phyloP scores from a whole-genome alignment of 345 rosid genomes.

The Boechera stricta region DNA sequence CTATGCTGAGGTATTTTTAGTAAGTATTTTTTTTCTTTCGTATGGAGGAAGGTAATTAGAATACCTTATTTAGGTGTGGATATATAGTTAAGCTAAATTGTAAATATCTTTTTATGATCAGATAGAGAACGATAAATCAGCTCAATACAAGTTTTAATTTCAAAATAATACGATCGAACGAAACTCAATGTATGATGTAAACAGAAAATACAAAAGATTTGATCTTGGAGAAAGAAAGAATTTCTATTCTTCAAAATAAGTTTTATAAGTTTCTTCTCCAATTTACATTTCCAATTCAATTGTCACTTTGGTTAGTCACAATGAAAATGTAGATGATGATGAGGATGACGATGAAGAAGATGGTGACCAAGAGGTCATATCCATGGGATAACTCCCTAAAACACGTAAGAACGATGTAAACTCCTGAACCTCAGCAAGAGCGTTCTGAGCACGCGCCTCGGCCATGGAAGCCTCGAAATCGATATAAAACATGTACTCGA shows the following conservation, averaged over 20 bases:
- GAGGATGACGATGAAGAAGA: background rate
- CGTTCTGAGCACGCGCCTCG: slow-evolving; percentile 90
- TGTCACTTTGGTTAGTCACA: background rate
- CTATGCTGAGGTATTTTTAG: no score
- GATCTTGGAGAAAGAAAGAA: background rate
- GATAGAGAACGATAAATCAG: background rate
- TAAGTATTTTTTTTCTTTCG: no score
- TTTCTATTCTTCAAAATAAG: background rate
- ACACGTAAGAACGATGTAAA: slow-evolving; percentile 96
- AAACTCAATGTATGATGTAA: background rate
- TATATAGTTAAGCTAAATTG: no score
- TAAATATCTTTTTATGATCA: no score
- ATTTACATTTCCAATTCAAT: background rate
- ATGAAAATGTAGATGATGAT: slow-evolving; percentile 22
- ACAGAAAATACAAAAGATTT: background rate
- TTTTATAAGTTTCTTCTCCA: background rate
- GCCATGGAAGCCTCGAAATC: slow-evolving; percentile 99
- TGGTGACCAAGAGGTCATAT: slow-evolving; percentile 96
- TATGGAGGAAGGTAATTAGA: no score
- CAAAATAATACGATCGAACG: background rate
- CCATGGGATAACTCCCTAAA: slow-evolving; percentile 97
- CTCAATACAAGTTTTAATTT: background rate
- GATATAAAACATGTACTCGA: slow-evolving; percentile 92
- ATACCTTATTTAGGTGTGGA: no score
- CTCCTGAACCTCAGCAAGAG: slow-evolving; percentile 95